Evolutionary conservation across 202 grass and related monocot species (phyloP), one percentile per base, ranked within the genome.

Genomic region (Musa balbisiana): DNA sequence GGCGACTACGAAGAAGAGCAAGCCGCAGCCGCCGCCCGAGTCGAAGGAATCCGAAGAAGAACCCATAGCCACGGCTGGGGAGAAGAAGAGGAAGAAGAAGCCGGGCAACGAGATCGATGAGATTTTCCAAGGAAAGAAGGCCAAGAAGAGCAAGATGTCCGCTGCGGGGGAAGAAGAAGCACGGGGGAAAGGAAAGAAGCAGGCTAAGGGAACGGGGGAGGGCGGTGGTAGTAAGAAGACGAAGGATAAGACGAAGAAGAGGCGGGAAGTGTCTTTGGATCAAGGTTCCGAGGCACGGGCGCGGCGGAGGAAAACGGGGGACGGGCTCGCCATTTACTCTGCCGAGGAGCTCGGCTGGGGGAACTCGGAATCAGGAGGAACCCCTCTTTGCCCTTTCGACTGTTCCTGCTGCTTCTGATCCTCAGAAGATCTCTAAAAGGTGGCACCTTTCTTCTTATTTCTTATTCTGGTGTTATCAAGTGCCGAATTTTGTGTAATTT

Each of bases 331-430:
- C 60, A 85, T 96, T 55, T 96, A 92, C 81, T 92, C 92, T 17
- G 89, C 87, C 1, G 83, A 86, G 0, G 92, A 96, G 76, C 87
- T 96, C n/a, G 89, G 89, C 9, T 88, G 92, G 63, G 92, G 89
- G 69, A 96, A 96, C 50, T 1, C 69, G 6, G 55, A 78, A 25
- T 89, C 89, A 0, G 87, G 92, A 10, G 89, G 87, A 69, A 88
- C 92, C 1, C 50, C 85, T 1, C 87, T 90, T 27, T 96, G 92
- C 73, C 92, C 92, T 23, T 96, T 96, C 33, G 89, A 96, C 73
- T 96, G 92, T 33, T 80, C 83, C 2, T 96, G 92, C 79, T 96
- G 92, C 87, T 96, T 96, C 83, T 96, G 79, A 91, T 77, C 53
- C 22, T 43, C 60, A 13, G 14, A 15, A 43, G 66, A 69, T 14